Conservation (phyloP, 371 early-diverging fungal genomes). For the Mortierella sp. region DNA sequence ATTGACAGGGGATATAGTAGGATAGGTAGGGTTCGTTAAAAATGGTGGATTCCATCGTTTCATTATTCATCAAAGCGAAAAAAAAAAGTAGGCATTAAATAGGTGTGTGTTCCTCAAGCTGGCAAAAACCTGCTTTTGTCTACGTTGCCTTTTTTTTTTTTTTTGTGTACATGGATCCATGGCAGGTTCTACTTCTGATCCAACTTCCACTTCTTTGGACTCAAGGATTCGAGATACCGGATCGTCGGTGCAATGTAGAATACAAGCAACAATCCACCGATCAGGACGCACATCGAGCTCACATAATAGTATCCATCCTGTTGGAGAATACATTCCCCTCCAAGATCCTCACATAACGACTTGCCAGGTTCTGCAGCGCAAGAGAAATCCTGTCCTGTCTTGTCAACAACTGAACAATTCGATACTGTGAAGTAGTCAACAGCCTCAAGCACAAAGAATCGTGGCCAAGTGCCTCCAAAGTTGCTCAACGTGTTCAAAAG, state of each 20-base stretch:
- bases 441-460: conserved; percentile 92
- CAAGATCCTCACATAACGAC: conserved; percentile 66
- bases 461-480: conserved; percentile 98
- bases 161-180: no score
- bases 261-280: conserved; percentile 70
- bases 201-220: conserved; percentile 35
- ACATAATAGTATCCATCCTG: conserved; percentile 92
- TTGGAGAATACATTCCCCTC: conserved; percentile 74
- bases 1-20: no score
- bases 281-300: conserved; percentile 72
- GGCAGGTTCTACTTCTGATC: conserved; percentile 12
- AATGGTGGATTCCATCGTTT: no score
- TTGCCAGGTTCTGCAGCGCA: conserved; percentile 76
- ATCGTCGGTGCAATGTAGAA: conserved; percentile 78
- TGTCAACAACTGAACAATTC: conserved; percentile 64
- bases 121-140: no score
- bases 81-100: no score
- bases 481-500: conserved; percentile 95
- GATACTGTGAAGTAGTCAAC: conserved; percentile 93
- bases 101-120: no score
- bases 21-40: no score
- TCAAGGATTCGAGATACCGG: conserved; percentile 67
- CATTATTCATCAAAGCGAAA: no score
- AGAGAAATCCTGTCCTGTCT: conserved; percentile 55
- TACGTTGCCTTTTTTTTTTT: no score